These are phyloP conservation scores for Castanea sativa DNA, from an alignment of 306 rosid genomes.

Conservation along the genomic window DNA sequence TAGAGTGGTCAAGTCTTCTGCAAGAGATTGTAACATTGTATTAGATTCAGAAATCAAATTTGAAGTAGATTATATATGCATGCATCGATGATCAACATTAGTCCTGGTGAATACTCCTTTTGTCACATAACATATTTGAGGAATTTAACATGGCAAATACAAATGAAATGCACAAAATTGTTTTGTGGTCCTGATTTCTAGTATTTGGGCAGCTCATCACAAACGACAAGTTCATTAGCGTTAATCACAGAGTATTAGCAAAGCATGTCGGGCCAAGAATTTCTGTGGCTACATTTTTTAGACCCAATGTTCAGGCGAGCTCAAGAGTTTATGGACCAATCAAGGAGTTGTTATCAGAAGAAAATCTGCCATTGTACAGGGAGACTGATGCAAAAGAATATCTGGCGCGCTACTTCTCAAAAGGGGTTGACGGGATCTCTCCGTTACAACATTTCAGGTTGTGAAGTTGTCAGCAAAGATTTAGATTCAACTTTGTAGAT, in stretches of 20 bases:
- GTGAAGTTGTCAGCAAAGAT: not conserved
- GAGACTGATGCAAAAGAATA: slow-evolving; percentile 13
- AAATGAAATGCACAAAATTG: no score
- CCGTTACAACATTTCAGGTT: slow-evolving; percentile 4
- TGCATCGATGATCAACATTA: no score
- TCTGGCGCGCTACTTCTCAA: not conserved
- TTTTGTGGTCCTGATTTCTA: not conserved
- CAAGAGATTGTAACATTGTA: no score
- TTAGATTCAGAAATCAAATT: no score
- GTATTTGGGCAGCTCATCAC: slow-evolving; percentile 16
- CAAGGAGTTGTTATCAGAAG: slow-evolving; percentile 17
- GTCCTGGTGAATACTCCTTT: no score
- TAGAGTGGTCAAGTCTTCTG: no score
- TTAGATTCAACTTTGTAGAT: no score
- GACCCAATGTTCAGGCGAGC: not conserved
- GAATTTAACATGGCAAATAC: no score
- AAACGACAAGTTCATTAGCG: slow-evolving; percentile 21
- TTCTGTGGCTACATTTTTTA: slow-evolving; percentile 13
- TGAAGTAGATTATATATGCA: no score
- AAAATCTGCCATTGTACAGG: slow-evolving; percentile 1
- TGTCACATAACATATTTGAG: no score
- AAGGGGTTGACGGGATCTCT: not conserved
- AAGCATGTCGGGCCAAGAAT: slow-evolving; percentile 13
- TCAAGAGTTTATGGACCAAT: slow-evolving; percentile 8
- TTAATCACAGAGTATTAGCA: slow-evolving; percentile 17